Evolutionary conservation across 202 grass and related monocot genomes (phyloP), one percentile per base, ranked within the genome.

Genomic region (Setaria viridis): DNA sequence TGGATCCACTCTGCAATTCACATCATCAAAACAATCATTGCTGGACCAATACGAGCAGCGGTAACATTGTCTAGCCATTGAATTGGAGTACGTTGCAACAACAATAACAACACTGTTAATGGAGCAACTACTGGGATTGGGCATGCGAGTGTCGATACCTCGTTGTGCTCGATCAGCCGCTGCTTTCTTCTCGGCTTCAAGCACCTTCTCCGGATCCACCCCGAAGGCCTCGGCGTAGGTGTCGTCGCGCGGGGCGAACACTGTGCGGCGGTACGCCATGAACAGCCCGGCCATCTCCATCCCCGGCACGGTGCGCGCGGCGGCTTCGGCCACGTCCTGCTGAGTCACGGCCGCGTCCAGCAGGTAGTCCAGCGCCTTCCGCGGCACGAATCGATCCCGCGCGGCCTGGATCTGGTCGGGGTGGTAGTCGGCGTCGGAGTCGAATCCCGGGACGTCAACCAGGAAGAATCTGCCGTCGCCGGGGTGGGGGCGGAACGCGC

Each of bases 171-270:
- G 80, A 58, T 87, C 70, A 41, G 63, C 76, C 33, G 54, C 50
- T 3, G 82, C 89, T 21, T 67, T 32, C 14, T 87, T 74, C 84
- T 91, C 85, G 0, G 79, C 70, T 16, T 37, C 86, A 1, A 73
- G 69, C 4, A 59, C 83, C 55, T 78, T 72, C 10, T 85, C 78
- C 0, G 91, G 74, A 39, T 94, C 88, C 64, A 94, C 82, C 65
- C 97, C 93, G 17, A 99, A 99, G 1, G 97, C 92, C 78, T 99
- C 83, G 1, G 91, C 88, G 58, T 99, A 99, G 30, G 97, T 99
- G 49, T 88, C 68, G 71, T 99, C 97, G 7, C 32, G 56, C 76
- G 81, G 70, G 54, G 89, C 92, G 14, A 74, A 99, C 11, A 80
- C 86, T 1, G 84, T 71, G 33, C 84, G 89, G 65, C 97, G 74